Conservation (phyloP, 73 alveolate species). For the Loxodes magnus region DNA sequence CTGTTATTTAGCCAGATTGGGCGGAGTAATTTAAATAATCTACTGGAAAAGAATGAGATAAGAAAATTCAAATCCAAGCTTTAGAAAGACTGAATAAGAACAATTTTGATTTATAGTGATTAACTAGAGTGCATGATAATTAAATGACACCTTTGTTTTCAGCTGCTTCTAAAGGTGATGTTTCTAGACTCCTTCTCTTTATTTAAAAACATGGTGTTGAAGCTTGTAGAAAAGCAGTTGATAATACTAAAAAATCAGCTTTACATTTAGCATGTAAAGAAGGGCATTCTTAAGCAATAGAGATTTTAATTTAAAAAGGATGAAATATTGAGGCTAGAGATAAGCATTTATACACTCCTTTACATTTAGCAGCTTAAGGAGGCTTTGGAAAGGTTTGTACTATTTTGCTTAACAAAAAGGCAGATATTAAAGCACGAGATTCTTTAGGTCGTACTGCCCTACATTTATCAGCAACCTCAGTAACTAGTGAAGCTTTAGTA, state of each 20-base stretch:
- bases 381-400: constrained; percentile 83
- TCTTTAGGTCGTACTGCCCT: constrained; percentile 78
- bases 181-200: constrained; percentile 42
- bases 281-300: constrained; percentile 55
- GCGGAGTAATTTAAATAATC: constrained; percentile 59
- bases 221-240: constrained; percentile 53
- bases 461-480: constrained; percentile 75
- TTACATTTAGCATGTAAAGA: constrained; percentile 71
- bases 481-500: constrained; percentile 9
- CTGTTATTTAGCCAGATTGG: constrained; percentile 78
- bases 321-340: constrained; percentile 66
- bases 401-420: constrained; percentile 62
- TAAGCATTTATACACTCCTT: constrained; percentile 77
- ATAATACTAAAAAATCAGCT: constrained; percentile 60
- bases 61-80: constrained; percentile 69
- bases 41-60: constrained; percentile 84
- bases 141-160: constrained; percentile 39
- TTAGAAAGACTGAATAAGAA: constrained; percentile 70
- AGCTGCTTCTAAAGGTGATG: constrained; percentile 61
- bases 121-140: constrained; percentile 37
- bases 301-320: constrained; percentile 47
- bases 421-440: constrained; percentile 77
- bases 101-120: constrained; percentile 86
- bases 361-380: constrained; percentile 79
- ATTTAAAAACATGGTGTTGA: constrained; percentile 32